Evolutionary conservation across 2,329 filamentous ascomycete species (phyloP), one percentile per base, ranked within the genome.

Genomic region (Exophiala dermatitidis): DNA sequence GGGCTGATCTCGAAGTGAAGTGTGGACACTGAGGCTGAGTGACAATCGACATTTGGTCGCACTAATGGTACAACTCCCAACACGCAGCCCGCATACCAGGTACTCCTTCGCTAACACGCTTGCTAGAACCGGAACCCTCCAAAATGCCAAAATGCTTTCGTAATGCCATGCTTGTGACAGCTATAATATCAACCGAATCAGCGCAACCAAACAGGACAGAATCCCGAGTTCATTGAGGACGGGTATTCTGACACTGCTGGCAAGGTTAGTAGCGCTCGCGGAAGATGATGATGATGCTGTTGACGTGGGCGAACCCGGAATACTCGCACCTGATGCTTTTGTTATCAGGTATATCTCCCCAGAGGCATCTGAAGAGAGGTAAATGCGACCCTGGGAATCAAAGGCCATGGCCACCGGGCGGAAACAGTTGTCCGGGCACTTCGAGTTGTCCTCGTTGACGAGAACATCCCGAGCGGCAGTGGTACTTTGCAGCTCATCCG

Each of bases 401-500:
- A 68, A 60, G 9, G 66, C 65, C 52, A 70, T 63, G 4, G 60
- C 65, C 5, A 67, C 68, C 5, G 68, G 68, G 30, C 67, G 60
- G 49, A 69, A 65, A 49, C 67, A 69, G 31, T 62, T 52, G 6
- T 52, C 48, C 5, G 65, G 64, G 56, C 67, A 69, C 38, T 32
- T 57, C 6, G 57, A 57, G 41, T 59, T 62, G 47, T 69, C 62
- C 26, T 56, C 49, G 51, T 69, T 69, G 9, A 53, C 51, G 32
- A 68, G 60, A 26, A 69, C 62, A 54, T 67, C 65, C 3, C 47
- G 62, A 9, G 60, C 62, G 3, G 65, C 62, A 12, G 62, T 65
- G 42, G 60, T 61, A 43, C 63, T 66, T 46, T 71, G 70, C 12
- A 69, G 61, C 5, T 65, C 59, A 7, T 71, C 72, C 1, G 67